These are phyloP conservation scores for Tripidium arundinaceum DNA, from an alignment of 202 grass and related monocot species.

Conservation along the genomic window DNA sequence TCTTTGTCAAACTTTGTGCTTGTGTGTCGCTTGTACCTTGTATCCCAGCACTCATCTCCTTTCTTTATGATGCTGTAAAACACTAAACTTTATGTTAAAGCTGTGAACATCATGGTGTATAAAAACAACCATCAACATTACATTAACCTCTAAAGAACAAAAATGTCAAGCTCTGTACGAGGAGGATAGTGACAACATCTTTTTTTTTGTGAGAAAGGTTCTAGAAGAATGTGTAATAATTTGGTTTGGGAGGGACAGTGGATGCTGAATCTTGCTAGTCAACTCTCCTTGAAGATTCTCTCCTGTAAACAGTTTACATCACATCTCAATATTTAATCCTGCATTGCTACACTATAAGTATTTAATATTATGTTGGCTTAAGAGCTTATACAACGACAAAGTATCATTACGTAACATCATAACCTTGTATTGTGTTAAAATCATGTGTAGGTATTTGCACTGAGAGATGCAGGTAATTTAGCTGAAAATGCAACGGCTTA, in stretches of 20 bases:
- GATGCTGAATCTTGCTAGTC: neutral
- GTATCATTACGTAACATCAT: neutral
- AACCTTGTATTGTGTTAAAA: neutral
- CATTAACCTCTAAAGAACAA: neutral
- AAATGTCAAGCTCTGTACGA: neutral
- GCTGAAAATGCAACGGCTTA: conserved; percentile 75
- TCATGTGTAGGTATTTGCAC: conserved; percentile 76
- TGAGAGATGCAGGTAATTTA: conserved; percentile 70
- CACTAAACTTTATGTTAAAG: neutral
- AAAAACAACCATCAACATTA: neutral
- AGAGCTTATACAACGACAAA: neutral
- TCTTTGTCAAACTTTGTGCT: neutral
- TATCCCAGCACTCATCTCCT: neutral
- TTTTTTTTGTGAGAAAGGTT: neutral
- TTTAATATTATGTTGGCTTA: neutral
- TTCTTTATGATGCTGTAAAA: neutral
- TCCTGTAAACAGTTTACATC: neutral
- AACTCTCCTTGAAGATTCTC: neutral
- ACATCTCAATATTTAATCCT: neutral
- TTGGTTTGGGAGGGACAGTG: neutral
- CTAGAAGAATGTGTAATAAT: neutral
- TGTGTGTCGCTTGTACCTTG: neutral
- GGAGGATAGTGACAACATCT: neutral
- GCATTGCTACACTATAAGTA: neutral
- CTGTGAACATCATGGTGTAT: neutral